Base-by-base conservation (phyloP, 805 yeast species). In the Zygoascus ofunaensis region DNA sequence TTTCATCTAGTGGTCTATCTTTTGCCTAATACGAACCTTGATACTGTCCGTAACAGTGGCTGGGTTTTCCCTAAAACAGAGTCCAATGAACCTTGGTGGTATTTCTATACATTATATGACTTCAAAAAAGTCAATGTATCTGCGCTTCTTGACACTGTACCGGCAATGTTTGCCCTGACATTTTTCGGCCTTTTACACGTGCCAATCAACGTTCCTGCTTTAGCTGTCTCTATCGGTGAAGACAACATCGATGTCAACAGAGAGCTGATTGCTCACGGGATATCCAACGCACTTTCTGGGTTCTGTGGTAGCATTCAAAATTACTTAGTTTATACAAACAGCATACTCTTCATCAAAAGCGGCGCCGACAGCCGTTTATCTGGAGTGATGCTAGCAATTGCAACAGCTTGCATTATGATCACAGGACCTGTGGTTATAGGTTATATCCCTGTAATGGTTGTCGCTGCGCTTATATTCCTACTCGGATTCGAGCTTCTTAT, bases 201-300 rank as follows among this genome's bases (percentile, higher is more conserved):
- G 8, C 98, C 98, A 3, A 92, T 92, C 48, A 92, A 92, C 60
- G 97, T 92, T 12, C 98, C 98, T 1, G 97, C 98, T 0, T 70
- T 92, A 39, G 97, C 97, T 0, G 92, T 89, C 15, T 82, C 95
- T 4, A 74, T 86, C 1, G 85, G 86, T 2, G 81, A 84, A 74
- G 80, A 80, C 45, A 65, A 71, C 38, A 77, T 84, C 52, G 94
- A 89, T 59, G 95, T 92, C 34, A 95, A 92, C 62, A 73, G 89
- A 47, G 98, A 92, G 64, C 72, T 92, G 46, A 81, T 90, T 26
- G 97, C 97, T 0, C 98, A 92, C 64, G 98, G 98, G 2, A 73
- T 82, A 48, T 85, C 96, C 4, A 92, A 92, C 59, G 79, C 82
- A 8, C 54, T 92, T 4, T 82, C 95, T 39, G 98, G 97, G 1